phyloP scores from a whole-genome alignment of 768 basidiomycete genomes.

The Russula foetens region DNA sequence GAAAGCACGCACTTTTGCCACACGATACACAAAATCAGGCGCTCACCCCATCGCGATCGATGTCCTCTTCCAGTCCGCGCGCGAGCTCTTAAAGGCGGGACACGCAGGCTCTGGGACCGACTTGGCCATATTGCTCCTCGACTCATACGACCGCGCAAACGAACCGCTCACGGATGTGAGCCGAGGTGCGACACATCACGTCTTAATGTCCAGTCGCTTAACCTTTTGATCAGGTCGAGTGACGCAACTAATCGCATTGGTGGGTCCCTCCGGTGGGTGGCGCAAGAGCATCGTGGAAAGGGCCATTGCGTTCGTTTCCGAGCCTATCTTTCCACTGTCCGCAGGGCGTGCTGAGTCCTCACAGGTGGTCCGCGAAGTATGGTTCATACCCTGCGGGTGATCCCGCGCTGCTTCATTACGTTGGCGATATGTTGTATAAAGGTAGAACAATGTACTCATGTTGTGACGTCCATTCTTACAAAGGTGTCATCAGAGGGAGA shows the following conservation, averaged over 20 bases:
- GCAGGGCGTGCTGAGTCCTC: slow-evolving; percentile 14
- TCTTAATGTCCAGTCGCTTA: too few species aligned
- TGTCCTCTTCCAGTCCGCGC: slow-evolving; percentile 84
- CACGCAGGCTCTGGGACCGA: slow-evolving; percentile 90
- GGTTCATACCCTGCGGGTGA: slow-evolving; percentile 83
- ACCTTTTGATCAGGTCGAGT: slow-evolving; percentile 50
- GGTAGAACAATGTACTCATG: slow-evolving; percentile 34
- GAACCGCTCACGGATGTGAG: slow-evolving; percentile 70
- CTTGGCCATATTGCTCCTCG: slow-evolving; percentile 69
- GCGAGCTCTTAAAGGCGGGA: slow-evolving; percentile 80
- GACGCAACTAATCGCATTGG: slow-evolving; percentile 86
- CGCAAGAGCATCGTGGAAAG: slow-evolving; percentile 84
- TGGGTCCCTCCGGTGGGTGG: slow-evolving; percentile 76
- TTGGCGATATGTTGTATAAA: slow-evolving; percentile 84
- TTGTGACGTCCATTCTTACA: neutral
- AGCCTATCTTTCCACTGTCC: neutral
- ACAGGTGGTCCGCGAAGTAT: slow-evolving; percentile 79
- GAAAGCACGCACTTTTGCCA: slow-evolving; percentile 92
- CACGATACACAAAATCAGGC: slow-evolving; percentile 72
- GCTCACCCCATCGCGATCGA: slow-evolving; percentile 86
- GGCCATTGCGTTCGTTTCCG: slow-evolving; percentile 61
- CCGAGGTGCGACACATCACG: slow-evolving; percentile 49
- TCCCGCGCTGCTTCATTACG: slow-evolving; percentile 77
- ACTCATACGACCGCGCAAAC: slow-evolving; percentile 71
- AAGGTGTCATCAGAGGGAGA: slow-evolving; percentile 48